Base-by-base conservation (phyloP, 208 protist genomes). In the Leishmania tarentolae region DNA sequence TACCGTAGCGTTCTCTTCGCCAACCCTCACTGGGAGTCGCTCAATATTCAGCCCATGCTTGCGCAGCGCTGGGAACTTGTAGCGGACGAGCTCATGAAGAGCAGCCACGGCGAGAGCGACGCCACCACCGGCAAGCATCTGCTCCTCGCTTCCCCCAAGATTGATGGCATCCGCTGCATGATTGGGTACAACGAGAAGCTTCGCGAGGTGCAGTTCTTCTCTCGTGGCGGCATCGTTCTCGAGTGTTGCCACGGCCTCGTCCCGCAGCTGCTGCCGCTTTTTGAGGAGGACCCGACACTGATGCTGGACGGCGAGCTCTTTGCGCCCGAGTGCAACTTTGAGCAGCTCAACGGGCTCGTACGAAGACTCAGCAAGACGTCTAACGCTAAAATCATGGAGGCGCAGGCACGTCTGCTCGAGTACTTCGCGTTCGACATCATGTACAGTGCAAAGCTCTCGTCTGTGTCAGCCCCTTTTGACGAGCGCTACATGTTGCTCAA, bases 401-500 rank as follows among this genome's bases (percentile, higher is more conserved):
- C 82, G 17, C 92, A 96, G 79, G 78, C 82, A 17, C 82, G 87
- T 6, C 86, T 96, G 52, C 75, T 97, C 21, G 91, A 97, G 85
- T 96, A 95, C 88, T 96, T 94, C 79, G 92, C 93, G 8, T 97
- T 97, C 84, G 94, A 97, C 84, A 93, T 96, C 75, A 96, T 97
- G 92, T 93, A 95, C 86, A 93, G 87, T 61, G 65, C 79, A 31
- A 81, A 90, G 74, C 89, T 95, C 42, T 90, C 87, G 35, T 82
- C 88, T 7, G 73, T 75, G 0, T 56, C 83, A 42, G 94, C 92
- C 4, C 87, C 93, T 2, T 97, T 96, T 79, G 86, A 89, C 66
- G 92, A 96, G 85, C 92, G 94, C 13, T 96, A 96, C 78, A 85
- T 82, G 2, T 83, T 97, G 53, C 83, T 97, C 35, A 96, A 96